These are phyloP conservation scores for Penicillium angulare DNA, from an alignment of 495 filamentous ascomycete genomes.

Conservation along the genomic window DNA sequence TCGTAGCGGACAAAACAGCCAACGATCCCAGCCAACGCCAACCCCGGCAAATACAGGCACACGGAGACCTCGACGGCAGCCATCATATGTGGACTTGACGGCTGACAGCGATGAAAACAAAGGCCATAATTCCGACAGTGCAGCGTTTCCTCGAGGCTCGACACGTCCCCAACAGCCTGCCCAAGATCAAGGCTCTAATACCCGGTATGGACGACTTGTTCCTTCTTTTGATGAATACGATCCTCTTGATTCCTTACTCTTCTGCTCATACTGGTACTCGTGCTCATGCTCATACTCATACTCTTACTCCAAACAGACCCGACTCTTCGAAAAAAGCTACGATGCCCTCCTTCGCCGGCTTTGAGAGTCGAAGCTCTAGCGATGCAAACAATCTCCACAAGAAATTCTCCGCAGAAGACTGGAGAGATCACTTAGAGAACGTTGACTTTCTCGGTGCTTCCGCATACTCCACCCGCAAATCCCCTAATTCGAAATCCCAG, in stretches of 20 bases:
- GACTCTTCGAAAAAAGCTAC: slow-evolving; percentile 1
- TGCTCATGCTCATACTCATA: neutral
- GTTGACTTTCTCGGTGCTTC: slow-evolving; percentile 51
- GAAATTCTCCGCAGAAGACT: slow-evolving; percentile 61
- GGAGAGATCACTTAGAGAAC: slow-evolving; percentile 52
- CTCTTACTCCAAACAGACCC: neutral
- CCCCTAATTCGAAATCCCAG: slow-evolving; percentile 35
- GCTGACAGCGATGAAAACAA: slow-evolving; percentile 26
- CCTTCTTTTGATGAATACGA: neutral
- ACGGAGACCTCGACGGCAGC: slow-evolving; percentile 11
- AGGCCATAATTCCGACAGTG: slow-evolving; percentile 44
- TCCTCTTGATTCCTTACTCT: neutral
- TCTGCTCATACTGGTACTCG: neutral
- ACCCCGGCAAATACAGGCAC: neutral
- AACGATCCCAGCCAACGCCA: slow-evolving; percentile 6
- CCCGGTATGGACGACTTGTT: slow-evolving; percentile 22
- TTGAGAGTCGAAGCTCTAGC: slow-evolving; percentile 60
- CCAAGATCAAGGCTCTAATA: slow-evolving; percentile 12
- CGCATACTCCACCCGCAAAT: slow-evolving; percentile 31
- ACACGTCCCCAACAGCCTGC: slow-evolving; percentile 14
- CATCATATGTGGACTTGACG: slow-evolving; percentile 12
- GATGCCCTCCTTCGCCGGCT: slow-evolving; percentile 14
- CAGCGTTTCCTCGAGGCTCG: slow-evolving; percentile 26
- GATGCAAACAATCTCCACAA: slow-evolving; percentile 62
- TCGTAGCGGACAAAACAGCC: slow-evolving; percentile 3